Conservation (phyloP, 2,329 filamentous ascomycete species). For the Diplodia scrobiculata region DNA sequence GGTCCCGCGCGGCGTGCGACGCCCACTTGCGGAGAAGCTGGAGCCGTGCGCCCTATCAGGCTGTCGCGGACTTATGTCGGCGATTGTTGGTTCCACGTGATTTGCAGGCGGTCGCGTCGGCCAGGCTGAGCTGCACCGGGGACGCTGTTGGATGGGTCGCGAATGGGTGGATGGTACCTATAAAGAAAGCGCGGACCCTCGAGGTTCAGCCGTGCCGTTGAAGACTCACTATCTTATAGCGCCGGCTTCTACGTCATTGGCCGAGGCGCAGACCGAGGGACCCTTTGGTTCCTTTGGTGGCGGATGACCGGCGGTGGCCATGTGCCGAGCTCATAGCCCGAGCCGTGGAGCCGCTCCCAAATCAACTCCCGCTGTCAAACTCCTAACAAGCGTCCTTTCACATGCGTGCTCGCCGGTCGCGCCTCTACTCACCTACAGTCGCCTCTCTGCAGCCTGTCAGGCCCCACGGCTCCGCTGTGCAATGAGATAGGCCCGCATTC, state of each 20-base stretch:
- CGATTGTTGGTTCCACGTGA: slow-evolving; percentile 3
- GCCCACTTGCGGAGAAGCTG: slow-evolving; percentile 1
- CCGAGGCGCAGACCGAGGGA: background rate
- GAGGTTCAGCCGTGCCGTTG: background rate
- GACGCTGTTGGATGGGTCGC: background rate
- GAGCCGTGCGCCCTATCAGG: background rate
- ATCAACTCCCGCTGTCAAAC: slow-evolving; percentile 5
- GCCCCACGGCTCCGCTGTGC: background rate
- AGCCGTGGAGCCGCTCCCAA: background rate
- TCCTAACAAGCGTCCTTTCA: background rate
- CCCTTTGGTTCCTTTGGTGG: background rate
- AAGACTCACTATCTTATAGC: background rate
- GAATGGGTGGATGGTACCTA: background rate
- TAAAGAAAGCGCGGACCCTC: slow-evolving; percentile 3
- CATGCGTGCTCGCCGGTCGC: background rate
- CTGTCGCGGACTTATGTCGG: background rate
- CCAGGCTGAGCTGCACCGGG: background rate
- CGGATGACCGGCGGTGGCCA: background rate
- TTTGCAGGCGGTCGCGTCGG: background rate
- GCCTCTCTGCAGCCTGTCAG: background rate
- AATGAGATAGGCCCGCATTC: slow-evolving; percentile 13
- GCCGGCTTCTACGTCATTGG: slow-evolving; percentile 6
- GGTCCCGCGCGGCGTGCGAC: background rate
- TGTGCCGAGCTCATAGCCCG: slow-evolving; percentile 9
- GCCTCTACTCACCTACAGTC: background rate